A percentile compares a stretch with the other conserved stretches of the same genome.
Conservation (phyloP, 768 basidiomycete genomes). For the Zangia roseola region DNA sequence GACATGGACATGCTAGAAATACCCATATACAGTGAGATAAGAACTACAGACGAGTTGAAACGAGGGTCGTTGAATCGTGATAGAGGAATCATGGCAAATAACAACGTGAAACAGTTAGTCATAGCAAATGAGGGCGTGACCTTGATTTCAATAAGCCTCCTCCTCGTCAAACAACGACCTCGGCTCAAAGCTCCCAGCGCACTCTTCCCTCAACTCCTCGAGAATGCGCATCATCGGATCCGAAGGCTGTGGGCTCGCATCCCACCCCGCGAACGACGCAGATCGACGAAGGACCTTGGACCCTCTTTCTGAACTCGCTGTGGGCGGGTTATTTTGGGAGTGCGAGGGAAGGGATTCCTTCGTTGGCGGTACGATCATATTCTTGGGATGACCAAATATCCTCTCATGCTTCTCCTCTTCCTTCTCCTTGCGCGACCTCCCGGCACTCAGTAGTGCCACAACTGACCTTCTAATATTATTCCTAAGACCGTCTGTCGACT, state of each 20-base stretch:
- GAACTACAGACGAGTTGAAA: too few relatives aligned
- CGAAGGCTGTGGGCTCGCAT: background rate
- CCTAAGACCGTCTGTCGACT: constrained; percentile 3
- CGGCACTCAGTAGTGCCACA: constrained; percentile 5
- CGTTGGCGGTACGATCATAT: constrained; percentile 6
- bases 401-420: background rate
- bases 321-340: background rate
- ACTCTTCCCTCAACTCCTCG: constrained; percentile 20
- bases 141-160: constrained; percentile 4
- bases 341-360: constrained; percentile 15
- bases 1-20: too few relatives aligned
- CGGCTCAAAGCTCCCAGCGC: constrained; percentile 15
- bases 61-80: too few relatives aligned
- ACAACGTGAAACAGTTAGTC: too few relatives aligned
- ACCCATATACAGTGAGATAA: background rate
- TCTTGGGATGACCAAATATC: constrained; percentile 18
- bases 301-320: background rate
- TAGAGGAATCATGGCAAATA: too few relatives aligned
- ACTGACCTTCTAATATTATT: constrained; percentile 2
- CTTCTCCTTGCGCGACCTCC: constrained; percentile 2
- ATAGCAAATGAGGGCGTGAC: too few relatives aligned
- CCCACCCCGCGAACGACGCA: constrained; percentile 22
- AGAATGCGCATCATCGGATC: constrained; percentile 16
- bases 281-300: constrained; percentile 25
- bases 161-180: constrained; percentile 14